Base-by-base conservation (phyloP, 768 basidiomycete genomes). In the Epithele typhae region DNA sequence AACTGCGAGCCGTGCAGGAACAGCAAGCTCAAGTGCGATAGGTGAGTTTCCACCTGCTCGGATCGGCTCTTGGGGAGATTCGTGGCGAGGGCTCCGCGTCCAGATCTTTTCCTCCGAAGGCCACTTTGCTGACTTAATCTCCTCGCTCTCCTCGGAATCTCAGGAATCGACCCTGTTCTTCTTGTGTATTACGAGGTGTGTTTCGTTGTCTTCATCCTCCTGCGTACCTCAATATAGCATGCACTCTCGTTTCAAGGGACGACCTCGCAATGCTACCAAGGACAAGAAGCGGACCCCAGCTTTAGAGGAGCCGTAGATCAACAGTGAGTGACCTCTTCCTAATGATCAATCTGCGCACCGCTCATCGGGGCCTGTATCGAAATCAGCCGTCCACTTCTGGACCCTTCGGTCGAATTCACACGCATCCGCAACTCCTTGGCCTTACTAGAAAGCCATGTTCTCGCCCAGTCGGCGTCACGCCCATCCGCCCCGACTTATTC, bases 1-100 rank as follows among this genome's bases (percentile, higher is more conserved):
- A 92, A 92, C 68, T 92, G 89, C 60, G 87, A 89, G 57, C 89
- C 89, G 3, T 92, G 89, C 69, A 76, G 89, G 60, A 84, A 82
- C 57, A 87, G 83, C 73, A 89, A 91, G 68, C 79, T 91, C 57
- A 90, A 92, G 68, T 92, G 89, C 70, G 89, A 92, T 66, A 82
- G 87, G 87, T 85, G 46, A 37, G 68, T 65, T 54, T 46, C 27
- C 8, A 7, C 14, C 27, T 14, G 7, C 27, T 7, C 27, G 14
- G 27, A 30, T 38, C 48, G 24, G 33, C 38, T 32, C 44, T 37
- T 17, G n/a, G 8, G n/a, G n/a, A n/a, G n/a, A n/a, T n/a, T n/a
- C n/a, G n/a, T n/a, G 24, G 24, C 27, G 45, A 37, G 30, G 22
- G 38, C 43, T 25, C 18, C 22, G 35, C 49, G 27, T 25, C 38